These are phyloP conservation scores for Coniophora puteana DNA, from an alignment of 1,284 basidiomycete species.

Conservation along the genomic window DNA sequence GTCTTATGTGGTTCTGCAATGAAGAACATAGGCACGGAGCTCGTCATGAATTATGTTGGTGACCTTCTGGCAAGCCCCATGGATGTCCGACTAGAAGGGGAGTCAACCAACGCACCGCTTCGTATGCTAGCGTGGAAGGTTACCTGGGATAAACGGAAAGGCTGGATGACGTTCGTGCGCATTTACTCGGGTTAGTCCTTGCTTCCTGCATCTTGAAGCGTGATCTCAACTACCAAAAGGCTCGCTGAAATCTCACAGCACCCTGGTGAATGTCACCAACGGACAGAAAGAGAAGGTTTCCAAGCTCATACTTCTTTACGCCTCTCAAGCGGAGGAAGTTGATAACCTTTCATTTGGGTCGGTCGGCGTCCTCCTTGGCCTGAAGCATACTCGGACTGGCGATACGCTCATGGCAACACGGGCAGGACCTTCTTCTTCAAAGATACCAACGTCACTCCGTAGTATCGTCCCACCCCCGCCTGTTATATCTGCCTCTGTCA, in stretches of 20 bases:
- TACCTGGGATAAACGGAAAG: constrained; percentile 76
- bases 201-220: neutral
- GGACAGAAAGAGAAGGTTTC: constrained; percentile 71
- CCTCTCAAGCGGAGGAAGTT: constrained; percentile 75
- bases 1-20: constrained; percentile 83
- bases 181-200: constrained; percentile 73
- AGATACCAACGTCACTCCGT: constrained; percentile 41
- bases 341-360: constrained; percentile 79
- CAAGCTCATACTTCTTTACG: constrained; percentile 80
- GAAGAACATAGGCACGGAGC: constrained; percentile 78
- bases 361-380: constrained; percentile 81
- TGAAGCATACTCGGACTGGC: constrained; percentile 84
- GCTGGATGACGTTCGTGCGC: constrained; percentile 90
- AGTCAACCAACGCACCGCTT: constrained; percentile 45
- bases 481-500: constrained; percentile 76
- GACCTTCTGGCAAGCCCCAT: constrained; percentile 77
- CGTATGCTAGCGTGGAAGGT: constrained; percentile 87
- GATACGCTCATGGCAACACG: constrained; percentile 70
- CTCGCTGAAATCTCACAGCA: constrained; percentile 60
- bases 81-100: constrained; percentile 50
- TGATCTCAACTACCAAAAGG: constrained; percentile 36
- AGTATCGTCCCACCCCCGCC: constrained; percentile 73
- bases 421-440: constrained; percentile 26
- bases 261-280: constrained; percentile 65
- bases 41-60: constrained; percentile 79